Base-by-base conservation (phyloP, 1,284 basidiomycete genomes). In the Fomitopsis betulina region DNA sequence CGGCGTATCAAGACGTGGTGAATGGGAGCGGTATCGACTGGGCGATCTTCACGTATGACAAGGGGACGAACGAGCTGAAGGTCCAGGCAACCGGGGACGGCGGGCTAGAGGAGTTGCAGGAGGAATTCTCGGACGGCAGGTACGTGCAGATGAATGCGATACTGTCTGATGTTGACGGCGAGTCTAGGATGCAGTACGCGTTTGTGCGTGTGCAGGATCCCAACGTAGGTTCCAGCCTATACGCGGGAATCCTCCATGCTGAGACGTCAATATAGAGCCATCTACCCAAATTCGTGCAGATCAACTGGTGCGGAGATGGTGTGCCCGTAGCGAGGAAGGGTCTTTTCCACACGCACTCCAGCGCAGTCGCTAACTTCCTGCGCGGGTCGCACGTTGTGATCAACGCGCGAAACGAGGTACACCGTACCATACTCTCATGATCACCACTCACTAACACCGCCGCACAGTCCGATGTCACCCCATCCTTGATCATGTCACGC, bases 251-350 rank as follows among this genome's bases (percentile, higher is more conserved):
- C 5, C 27, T 30, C 27, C 27, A 30, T 30, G 27, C 8, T 30
- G 27, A 30, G 27, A 30, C 27, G 8, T 30, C 27, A 5, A 30
- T 30, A 12, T 67, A 96, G 87, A 91, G 86, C 68, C 79, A 89
- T 65, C 81, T 98, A n/a, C 82, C 89, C 59, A 98, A 98, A 75
- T 94, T 96, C 63, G 93, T 98, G 7, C 89, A 96, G 64, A 83
- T 88, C 68, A 93, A 93, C 65, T 94, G 93, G 94, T 95, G 93
- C 67, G 96, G 96, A 54, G 95, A 97, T 68, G 96, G 96, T 65
- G 96, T 98, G 0, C 96, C 96, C 17, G 94, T 90, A 73, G 82
- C 81, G 35, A 89, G 91, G 72, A 98, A 98, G 74, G 96, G 96
- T 15, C 80, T 98, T 30, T 98, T 98, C 76, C 88, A 92, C 68